Percentiles rank a stretch among this genome's conserved stretches.
phyloP scores from a whole-genome alignment of 1,284 basidiomycete species.

The Pseudozyma flocculosa region DNA sequence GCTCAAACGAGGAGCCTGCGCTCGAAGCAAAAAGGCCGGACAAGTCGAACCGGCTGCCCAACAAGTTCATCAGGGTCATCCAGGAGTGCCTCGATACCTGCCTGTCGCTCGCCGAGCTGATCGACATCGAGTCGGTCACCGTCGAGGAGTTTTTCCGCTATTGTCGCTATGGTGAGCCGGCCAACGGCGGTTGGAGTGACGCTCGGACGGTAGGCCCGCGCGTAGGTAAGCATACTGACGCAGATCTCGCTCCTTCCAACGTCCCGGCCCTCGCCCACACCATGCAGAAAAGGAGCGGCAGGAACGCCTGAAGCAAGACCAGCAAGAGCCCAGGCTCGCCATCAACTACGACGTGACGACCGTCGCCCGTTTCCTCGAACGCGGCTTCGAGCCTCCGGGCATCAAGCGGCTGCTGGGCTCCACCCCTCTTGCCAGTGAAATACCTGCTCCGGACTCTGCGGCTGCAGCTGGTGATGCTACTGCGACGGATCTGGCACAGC shows the following conservation, averaged over 20 bases:
- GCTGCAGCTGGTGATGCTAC: slow-evolving; percentile 1
- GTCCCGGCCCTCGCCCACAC: too few species aligned
- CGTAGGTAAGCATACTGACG: too few species aligned
- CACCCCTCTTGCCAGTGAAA: background rate
- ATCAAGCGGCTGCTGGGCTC: background rate
- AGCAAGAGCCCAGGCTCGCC: slow-evolving; percentile 32
- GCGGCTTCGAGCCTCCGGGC: slow-evolving; percentile 24
- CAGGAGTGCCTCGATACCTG: background rate
- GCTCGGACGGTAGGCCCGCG: too few species aligned
- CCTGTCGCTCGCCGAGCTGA: slow-evolving; percentile 15
- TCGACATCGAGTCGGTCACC: slow-evolving; percentile 20
- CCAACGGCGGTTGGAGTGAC: too few species aligned
- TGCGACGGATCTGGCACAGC: background rate
- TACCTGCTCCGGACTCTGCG: slow-evolving; percentile 3
- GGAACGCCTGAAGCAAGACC: slow-evolving; percentile 36
- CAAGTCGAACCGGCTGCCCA: background rate
- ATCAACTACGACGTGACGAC: slow-evolving; percentile 26
- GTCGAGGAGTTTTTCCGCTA: slow-evolving; percentile 32
- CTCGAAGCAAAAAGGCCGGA: background rate
- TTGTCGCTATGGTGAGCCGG: slow-evolving; percentile 10
- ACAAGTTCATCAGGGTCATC: background rate
- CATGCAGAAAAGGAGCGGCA: slow-evolving; percentile 28
- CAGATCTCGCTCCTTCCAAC: too few species aligned
- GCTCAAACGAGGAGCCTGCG: background rate
- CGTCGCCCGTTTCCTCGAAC: slow-evolving; percentile 23